phyloP scores from a whole-genome alignment of 1,284 basidiomycete genomes.

The Papiliotrema flavescens region DNA sequence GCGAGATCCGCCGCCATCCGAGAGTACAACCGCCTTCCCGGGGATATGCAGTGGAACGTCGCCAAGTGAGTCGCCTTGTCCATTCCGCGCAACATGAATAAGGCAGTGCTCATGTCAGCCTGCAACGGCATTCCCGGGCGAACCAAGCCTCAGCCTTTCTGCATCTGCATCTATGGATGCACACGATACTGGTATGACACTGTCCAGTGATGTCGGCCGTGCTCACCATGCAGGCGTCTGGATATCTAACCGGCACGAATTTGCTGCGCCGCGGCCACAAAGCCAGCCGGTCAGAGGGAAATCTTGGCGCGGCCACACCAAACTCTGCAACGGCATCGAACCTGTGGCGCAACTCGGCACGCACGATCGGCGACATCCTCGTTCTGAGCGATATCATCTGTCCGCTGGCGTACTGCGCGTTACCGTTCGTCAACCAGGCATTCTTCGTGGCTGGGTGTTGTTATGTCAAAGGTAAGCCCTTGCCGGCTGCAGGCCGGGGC shows the following conservation, averaged over 20 bases:
- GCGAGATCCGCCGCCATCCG: constrained; percentile 14
- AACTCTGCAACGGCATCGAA: constrained; percentile 7
- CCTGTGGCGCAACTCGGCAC: constrained; percentile 20
- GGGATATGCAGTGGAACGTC: constrained; percentile 31
- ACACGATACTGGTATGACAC: constrained; percentile 18
- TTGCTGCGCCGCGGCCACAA: constrained; percentile 4
- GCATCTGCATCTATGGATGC: constrained; percentile 30
- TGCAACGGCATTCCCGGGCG: constrained; percentile 17
- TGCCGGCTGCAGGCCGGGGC: background rate
- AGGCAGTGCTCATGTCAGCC: constrained; percentile 4
- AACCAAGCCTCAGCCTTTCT: constrained; percentile 18
- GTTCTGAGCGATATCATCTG: constrained; percentile 23
- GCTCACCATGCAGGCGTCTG: constrained; percentile 6
- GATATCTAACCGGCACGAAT: constrained; percentile 12
- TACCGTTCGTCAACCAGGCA: constrained; percentile 25
- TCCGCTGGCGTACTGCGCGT: constrained; percentile 15
- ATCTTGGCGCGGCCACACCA: background rate
- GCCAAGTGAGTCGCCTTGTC: constrained; percentile 22
- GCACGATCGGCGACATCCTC: constrained; percentile 27
- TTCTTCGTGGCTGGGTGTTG: constrained; percentile 27
- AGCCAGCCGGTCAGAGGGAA: background rate
- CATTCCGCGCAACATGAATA: background rate
- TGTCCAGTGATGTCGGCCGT: background rate
- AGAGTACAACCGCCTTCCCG: constrained; percentile 26
- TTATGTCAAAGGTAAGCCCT: constrained; percentile 21